Conservation (phyloP, 1,139 yeast genomes). For the Debaryomyces sp. region DNA sequence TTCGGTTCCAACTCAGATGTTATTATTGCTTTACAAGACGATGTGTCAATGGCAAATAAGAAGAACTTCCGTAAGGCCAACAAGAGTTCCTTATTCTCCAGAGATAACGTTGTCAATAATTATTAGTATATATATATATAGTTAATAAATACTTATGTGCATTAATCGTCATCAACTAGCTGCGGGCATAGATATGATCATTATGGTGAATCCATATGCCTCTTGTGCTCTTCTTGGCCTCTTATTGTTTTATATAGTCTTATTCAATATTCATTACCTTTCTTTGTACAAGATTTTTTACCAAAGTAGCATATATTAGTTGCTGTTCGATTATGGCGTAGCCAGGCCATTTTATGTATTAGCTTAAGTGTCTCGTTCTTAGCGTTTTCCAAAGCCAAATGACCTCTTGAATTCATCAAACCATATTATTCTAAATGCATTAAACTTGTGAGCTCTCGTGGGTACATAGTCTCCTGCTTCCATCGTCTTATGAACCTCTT, state of each 20-base stretch:
- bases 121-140: constrained; percentile 17
- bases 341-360: not conserved
- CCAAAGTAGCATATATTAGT: not conserved
- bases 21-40: constrained; percentile 69
- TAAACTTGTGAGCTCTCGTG: constrained; percentile 54
- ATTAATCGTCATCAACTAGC: not conserved
- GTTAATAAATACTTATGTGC: not conserved
- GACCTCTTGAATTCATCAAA: constrained; percentile 61
- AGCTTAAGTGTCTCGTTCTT: constrained; percentile 7
- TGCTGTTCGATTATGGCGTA: not conserved
- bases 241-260: not conserved
- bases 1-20: constrained; percentile 74
- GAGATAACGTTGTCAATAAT: constrained; percentile 29
- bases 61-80: constrained; percentile 58
- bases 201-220: not conserved
- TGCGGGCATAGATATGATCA: not conserved
- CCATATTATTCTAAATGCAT: constrained; percentile 67
- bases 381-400: constrained; percentile 43
- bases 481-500: constrained; percentile 18
- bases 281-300: not conserved
- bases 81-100: constrained; percentile 13
- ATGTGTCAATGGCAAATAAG: constrained; percentile 67
- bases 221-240: not conserved
- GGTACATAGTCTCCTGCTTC: constrained; percentile 44
- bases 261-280: not conserved